Evolutionary conservation across 1,284 basidiomycete genomes (phyloP).

Genomic region (Melampsora medusae): DNA sequence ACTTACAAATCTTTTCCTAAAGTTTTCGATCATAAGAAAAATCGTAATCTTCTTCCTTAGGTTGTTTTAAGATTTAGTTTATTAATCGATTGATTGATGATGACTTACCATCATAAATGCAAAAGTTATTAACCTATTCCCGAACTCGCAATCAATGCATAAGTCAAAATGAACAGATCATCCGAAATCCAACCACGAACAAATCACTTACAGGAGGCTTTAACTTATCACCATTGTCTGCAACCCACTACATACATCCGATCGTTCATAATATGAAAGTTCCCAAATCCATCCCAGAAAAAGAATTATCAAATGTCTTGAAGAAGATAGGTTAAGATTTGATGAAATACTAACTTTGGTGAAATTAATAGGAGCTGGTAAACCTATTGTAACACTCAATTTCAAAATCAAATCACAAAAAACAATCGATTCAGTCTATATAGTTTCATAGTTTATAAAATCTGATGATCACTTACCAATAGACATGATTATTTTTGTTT

Average conservation of each 20-base stretch:
- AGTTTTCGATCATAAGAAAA: constrained; percentile 57
- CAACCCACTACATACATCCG: constrained; percentile 65
- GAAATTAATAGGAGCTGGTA: background rate
- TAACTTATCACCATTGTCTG: constrained; percentile 71
- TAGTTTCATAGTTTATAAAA: too few relatives aligned
- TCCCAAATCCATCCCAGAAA: too few relatives aligned
- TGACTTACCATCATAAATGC: constrained; percentile 70
- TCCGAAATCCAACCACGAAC: constrained; percentile 46
- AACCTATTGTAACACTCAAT: background rate
- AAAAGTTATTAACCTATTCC: constrained; percentile 64
- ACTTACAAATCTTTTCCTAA: constrained; percentile 56
- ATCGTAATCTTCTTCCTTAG: background rate
- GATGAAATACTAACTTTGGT: background rate
- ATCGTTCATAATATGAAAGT: too few relatives aligned
- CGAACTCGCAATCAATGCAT: too few relatives aligned
- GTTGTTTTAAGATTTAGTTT: background rate
- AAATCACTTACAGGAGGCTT: constrained; percentile 72
- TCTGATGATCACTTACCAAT: too few relatives aligned
- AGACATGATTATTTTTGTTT: too few relatives aligned
- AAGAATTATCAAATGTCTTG: background rate
- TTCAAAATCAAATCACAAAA: too few relatives aligned
- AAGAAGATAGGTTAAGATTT: background rate
- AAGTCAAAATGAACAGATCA: too few relatives aligned
- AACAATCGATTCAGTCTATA: too few relatives aligned
- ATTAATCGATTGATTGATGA: background rate